A percentile compares a stretch with the other conserved stretches of the same genome.
phyloP scores from a whole-genome alignment of 1,284 basidiomycete species.

The Malassezia pachydermatis region DNA sequence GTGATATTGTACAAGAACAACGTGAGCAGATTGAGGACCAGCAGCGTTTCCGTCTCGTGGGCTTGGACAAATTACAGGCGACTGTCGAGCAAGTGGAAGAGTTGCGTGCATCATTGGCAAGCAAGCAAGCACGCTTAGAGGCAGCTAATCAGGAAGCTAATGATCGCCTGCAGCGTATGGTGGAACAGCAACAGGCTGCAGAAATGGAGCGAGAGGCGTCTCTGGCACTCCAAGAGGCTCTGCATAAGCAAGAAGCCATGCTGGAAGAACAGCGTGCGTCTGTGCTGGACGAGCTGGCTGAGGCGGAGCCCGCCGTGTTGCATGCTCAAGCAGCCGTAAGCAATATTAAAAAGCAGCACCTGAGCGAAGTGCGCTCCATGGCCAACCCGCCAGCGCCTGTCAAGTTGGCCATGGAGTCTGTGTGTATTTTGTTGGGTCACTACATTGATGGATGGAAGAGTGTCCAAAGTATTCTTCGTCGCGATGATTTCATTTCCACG shows the following conservation, averaged over 20 bases:
- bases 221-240: constrained; percentile 84
- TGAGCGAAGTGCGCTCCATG: constrained; percentile 97
- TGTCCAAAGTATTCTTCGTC: constrained; percentile 88
- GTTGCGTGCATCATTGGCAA: constrained; percentile 83
- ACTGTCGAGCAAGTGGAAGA: constrained; percentile 71
- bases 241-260: constrained; percentile 78
- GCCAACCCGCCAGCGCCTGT: constrained; percentile 96
- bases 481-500: constrained; percentile 91
- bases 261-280: constrained; percentile 78
- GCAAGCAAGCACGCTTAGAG: constrained; percentile 82
- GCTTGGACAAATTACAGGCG: constrained; percentile 87
- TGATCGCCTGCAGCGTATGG: constrained; percentile 94
- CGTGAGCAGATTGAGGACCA: constrained; percentile 98
- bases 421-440: constrained; percentile 93
- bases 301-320: constrained; percentile 90
- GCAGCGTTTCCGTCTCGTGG: constrained; percentile 94
- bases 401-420: constrained; percentile 97
- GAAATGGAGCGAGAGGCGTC: constrained; percentile 96
- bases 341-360: constrained; percentile 91
- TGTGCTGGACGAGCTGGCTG: constrained; percentile 89
- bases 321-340: constrained; percentile 91
- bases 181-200: constrained; percentile 93
- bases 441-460: constrained; percentile 85
- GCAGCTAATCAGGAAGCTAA: constrained; percentile 91
- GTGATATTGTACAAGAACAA: constrained; percentile 90